Base-by-base conservation (phyloP, 345 rosid genomes). In the Geranium brycei region DNA sequence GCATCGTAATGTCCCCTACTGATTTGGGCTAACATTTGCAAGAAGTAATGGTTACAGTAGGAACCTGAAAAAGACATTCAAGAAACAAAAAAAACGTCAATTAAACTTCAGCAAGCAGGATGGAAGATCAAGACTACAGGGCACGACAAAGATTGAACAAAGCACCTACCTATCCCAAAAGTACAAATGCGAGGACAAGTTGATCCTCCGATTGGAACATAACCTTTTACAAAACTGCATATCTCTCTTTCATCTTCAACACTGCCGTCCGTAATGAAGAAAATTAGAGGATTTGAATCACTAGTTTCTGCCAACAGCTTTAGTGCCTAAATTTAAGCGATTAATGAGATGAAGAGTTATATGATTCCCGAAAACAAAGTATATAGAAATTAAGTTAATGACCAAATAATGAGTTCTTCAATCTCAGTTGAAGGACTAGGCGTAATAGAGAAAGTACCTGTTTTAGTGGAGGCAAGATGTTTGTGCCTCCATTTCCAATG, bases 201-300 rank as follows among this genome's bases (percentile, higher is more conserved):
- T 23, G 85, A 72, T 69, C 76, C 74, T 61, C 51, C 77, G 15
- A 69, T 73, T 14, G 69, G 59, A 61, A 73, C 63, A 66, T 66
- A 68, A 69, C 68, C 77, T 74, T 83, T 84, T 69, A 90, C 67
- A 10, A 68, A 68, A 67, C 72, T 76, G 83, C 96, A 90, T 68
- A 93, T 88, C 61, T 80, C 84, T 76, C 81, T 83, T 74, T 93
- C 99, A 71, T 93, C 79, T 65, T 88, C 89, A 62, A 90, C 91
- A 69, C 89, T 59, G 53, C 99, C 99, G 75, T 93, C 99, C 57
- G 99, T 84, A 60, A 93, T 81, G 18, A 93, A 87, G 74, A 90
- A 83, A 66, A 93, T 79, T 47, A 87, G 70, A 69, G 99, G 96
- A 64, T 85, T 71, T 23, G 87, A 83, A 64, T 67, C 75, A 5